phyloP scores from a whole-genome alignment of 306 rosid genomes.

The Senna siamea region DNA sequence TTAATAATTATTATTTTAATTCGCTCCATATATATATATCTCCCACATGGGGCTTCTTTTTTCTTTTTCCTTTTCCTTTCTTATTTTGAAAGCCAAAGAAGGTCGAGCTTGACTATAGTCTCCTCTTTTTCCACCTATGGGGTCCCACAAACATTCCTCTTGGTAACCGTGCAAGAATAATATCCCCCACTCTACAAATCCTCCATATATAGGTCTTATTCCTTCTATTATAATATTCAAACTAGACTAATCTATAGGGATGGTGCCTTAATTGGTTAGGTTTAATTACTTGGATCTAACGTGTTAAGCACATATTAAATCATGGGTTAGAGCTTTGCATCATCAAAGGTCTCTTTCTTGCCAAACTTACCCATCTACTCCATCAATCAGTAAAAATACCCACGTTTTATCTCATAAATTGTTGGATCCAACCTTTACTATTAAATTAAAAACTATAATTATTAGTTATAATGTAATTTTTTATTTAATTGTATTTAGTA shows the following conservation, averaged over 20 bases:
- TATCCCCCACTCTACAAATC: slow-evolving; percentile 50
- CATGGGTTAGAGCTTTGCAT: slow-evolving; percentile 17
- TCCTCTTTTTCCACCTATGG: slow-evolving; percentile 44
- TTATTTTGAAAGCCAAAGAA: slow-evolving; percentile 53
- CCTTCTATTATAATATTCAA: background rate
- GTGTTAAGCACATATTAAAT: slow-evolving; percentile 3
- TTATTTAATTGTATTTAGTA: background rate
- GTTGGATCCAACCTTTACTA: too few relatives aligned
- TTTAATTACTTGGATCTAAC: slow-evolving; percentile 5
- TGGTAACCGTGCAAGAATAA: slow-evolving; percentile 56
- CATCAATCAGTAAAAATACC: background rate
- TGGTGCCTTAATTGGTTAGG: background rate
- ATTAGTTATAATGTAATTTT: too few relatives aligned
- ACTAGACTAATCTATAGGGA: background rate
- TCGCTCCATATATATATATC: background rate
- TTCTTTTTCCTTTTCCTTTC: slow-evolving; percentile 29
- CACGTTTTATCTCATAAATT: background rate
- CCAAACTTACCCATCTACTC: slow-evolving; percentile 34
- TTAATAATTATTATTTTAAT: slow-evolving; percentile 14
- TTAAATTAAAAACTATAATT: too few relatives aligned
- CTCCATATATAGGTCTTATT: slow-evolving; percentile 2
- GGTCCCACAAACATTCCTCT: slow-evolving; percentile 81
- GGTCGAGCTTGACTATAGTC: slow-evolving; percentile 44
- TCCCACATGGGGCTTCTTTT: slow-evolving; percentile 33
- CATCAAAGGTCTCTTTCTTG: slow-evolving; percentile 37